Conservation (phyloP, 228 moss, liverwort and hornwort genomes). For the Sphagnum fallax region DNA sequence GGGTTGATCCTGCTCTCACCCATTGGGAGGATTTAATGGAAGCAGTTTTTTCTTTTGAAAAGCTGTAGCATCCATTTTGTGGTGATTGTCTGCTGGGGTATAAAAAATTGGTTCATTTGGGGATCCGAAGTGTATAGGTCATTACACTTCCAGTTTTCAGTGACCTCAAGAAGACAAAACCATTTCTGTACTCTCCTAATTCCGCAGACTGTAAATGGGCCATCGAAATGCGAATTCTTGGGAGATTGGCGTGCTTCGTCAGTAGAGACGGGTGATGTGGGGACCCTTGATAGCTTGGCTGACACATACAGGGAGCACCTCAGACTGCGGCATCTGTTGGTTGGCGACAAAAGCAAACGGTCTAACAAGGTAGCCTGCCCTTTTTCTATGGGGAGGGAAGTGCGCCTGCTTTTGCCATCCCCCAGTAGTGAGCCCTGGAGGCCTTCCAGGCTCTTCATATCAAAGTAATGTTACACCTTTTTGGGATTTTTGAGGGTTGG, state of each 20-base stretch:
- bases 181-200: constrained; percentile 15
- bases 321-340: constrained; percentile 74
- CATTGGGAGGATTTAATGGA: too few relatives aligned
- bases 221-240: constrained; percentile 45
- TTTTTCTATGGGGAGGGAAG: constrained; percentile 31
- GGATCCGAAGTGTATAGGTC: too few relatives aligned
- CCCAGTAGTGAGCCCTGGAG: constrained; percentile 9
- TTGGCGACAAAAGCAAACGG: constrained; percentile 81
- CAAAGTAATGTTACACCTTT: neutral
- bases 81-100: too few relatives aligned
- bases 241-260: constrained; percentile 59
- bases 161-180: constrained; percentile 29
- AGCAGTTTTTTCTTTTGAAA: too few relatives aligned
- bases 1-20: too few relatives aligned
- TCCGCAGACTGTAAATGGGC: constrained; percentile 59
- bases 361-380: constrained; percentile 74
- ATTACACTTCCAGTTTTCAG: constrained; percentile 21
- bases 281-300: constrained; percentile 62
- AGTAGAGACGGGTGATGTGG: constrained; percentile 58
- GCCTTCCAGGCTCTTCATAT: constrained; percentile 3
- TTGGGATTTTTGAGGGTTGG: neutral
- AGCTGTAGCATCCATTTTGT: too few relatives aligned
- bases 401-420: constrained; percentile 43
- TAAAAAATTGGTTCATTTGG: too few relatives aligned
- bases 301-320: constrained; percentile 67